These are phyloP conservation scores for Rhododendron mucronatum DNA, from an alignment of 148 eudicot species.

Conservation along the genomic window DNA sequence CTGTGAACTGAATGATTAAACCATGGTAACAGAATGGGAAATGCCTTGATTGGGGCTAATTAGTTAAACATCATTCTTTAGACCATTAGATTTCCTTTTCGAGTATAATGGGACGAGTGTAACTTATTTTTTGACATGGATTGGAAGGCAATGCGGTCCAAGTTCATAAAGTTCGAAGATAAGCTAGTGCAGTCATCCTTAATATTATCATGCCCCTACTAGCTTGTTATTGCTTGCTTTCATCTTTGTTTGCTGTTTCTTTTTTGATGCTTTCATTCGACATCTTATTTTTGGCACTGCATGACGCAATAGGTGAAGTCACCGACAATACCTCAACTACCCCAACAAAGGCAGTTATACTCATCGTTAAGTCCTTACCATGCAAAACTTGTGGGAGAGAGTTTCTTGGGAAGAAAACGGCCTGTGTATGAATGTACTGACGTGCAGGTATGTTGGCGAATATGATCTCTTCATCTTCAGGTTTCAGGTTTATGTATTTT, in stretches of 20 bases:
- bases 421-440: conserved; percentile 79
- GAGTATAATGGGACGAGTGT: background rate
- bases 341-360: conserved; percentile 51
- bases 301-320: conserved; percentile 56
- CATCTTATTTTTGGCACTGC: background rate
- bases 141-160: background rate
- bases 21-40: background rate
- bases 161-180: background rate
- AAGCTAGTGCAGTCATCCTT: background rate
- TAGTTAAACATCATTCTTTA: background rate
- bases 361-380: conserved; percentile 66
- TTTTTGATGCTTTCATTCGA: background rate
- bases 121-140: background rate
- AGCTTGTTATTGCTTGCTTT: conserved; percentile 1
- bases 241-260: background rate
- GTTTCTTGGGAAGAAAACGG: conserved; percentile 67
- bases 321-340: conserved; percentile 68
- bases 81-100: background rate
- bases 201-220: background rate
- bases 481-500: background rate
- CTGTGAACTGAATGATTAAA: background rate
- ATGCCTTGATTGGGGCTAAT: background rate
- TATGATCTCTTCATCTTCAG: background rate
- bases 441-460: conserved; percentile 51
- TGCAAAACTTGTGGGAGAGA: conserved; percentile 86